Base-by-base conservation (phyloP, 169 alveolate genomes). In the Babesia microti region DNA sequence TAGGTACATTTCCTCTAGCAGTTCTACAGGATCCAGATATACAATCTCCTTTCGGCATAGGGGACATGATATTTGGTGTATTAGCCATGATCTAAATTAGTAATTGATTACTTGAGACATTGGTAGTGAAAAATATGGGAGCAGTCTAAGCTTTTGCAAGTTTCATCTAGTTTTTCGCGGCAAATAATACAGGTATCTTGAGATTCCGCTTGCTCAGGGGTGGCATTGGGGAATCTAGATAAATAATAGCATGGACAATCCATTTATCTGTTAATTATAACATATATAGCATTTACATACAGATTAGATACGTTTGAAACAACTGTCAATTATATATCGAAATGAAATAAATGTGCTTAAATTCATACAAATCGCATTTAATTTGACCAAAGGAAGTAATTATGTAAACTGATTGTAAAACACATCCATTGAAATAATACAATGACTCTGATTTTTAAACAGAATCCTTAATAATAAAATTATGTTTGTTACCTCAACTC, bases 151-250 rank as follows among this genome's bases (percentile, higher is more conserved):
- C 67, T 81, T 55, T 78, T 74, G 36, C 80, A 60, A 19, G 81
- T 87, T 7, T 71, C 84, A 30, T 63, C 61, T 18, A 85, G 51
- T 11, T 39, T 65, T 40, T 85, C 93, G 14, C 91, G 60, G 58
- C 93, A 85, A 34, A 85, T 83, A 34, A 85, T 85, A 56, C 93
- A 85, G 28, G 85, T 85, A 17, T 79, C 86, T 39, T 50, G 83
- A 43, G 57, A 66, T 50, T 67, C 78, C 51, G 73, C 41, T 56
- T 84, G 91, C 27, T 75, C 89, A 39, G 61, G 59, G 4, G 89
- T 72, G 6, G 91, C 88, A 29, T 70, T 71, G 14, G 79, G 79
- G 61, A 82, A 78, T 43, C 81, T 72, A 24, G 42, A 44, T 34
- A 37, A 65, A 27, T 39, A 56, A 48, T 41, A 48, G 39, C 46